Conservation (phyloP, 345 rosid genomes). For the Salix udensis region DNA sequence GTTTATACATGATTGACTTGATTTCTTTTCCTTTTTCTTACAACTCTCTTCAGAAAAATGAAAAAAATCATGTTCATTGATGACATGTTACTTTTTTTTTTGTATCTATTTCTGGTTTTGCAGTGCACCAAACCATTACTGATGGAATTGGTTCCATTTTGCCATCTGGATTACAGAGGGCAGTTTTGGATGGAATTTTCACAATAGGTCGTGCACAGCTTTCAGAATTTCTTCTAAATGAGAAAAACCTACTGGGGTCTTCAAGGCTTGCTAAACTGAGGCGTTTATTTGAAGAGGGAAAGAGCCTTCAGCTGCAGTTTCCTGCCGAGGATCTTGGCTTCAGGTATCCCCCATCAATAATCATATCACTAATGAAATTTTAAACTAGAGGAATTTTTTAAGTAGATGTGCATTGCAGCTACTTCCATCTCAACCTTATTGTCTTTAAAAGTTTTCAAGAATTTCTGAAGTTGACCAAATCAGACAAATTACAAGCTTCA, state of each 20-base stretch:
- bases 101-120: conserved; percentile 15
- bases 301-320: conserved; percentile 90
- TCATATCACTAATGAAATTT: too few species aligned
- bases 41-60: too few species aligned
- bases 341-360: conserved; percentile 43
- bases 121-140: conserved; percentile 63
- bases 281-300: conserved; percentile 77
- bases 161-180: conserved; percentile 69
- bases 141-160: conserved; percentile 55
- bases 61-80: background rate
- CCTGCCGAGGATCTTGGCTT: conserved; percentile 99
- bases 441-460: background rate
- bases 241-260: conserved; percentile 71
- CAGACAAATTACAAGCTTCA: background rate
- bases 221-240: conserved; percentile 63
- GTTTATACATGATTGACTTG: background rate
- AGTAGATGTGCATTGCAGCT: background rate
- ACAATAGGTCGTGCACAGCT: conserved; percentile 83
- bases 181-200: conserved; percentile 70
- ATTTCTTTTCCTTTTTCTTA: background rate
- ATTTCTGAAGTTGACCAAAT: background rate
- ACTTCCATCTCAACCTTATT: background rate
- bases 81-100: conserved; percentile 5
- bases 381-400: background rate
- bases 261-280: conserved; percentile 69